Conservation (phyloP, 108 stramenopile species). For the Nitzschia sp. region DNA sequence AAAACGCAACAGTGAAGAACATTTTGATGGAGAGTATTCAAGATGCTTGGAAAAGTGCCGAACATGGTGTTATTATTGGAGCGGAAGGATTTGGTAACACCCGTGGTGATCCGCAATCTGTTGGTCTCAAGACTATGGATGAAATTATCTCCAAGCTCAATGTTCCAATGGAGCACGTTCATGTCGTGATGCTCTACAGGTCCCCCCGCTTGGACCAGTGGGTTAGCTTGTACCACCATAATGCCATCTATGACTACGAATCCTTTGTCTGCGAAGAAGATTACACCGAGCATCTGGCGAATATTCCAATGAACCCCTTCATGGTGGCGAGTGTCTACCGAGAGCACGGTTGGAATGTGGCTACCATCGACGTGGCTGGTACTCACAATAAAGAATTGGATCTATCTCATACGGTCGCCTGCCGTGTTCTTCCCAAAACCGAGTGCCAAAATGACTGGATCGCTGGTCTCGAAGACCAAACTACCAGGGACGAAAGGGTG, state of each 20-base stretch:
- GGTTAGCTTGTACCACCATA: constrained; percentile 12
- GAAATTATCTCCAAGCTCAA: background rate
- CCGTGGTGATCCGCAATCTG: background rate
- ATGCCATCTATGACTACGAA: background rate
- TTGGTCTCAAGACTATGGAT: constrained; percentile 12
- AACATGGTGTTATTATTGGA: constrained; percentile 28
- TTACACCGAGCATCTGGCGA: constrained; percentile 1
- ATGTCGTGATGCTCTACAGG: constrained; percentile 21
- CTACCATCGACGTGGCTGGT: constrained; percentile 15
- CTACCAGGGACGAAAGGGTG: background rate
- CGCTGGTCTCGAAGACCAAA: background rate
- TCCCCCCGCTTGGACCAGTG: constrained; percentile 33
- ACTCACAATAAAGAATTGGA: background rate
- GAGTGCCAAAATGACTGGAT: constrained; percentile 6
- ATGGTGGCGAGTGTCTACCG: constrained; percentile 11
- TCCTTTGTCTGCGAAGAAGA: background rate
- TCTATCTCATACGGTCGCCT: constrained; percentile 21
- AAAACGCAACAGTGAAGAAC: constrained; percentile 4
- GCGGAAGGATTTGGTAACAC: constrained; percentile 17
- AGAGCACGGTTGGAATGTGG: constrained; percentile 20
- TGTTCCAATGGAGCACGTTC: constrained; percentile 14
- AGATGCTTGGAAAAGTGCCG: background rate
- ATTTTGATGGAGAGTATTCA: constrained; percentile 10
- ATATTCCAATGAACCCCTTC: constrained; percentile 31
- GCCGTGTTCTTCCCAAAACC: constrained; percentile 12